Conservation (phyloP, 768 basidiomycete genomes). For the Phanerodontia chrysosporium region DNA sequence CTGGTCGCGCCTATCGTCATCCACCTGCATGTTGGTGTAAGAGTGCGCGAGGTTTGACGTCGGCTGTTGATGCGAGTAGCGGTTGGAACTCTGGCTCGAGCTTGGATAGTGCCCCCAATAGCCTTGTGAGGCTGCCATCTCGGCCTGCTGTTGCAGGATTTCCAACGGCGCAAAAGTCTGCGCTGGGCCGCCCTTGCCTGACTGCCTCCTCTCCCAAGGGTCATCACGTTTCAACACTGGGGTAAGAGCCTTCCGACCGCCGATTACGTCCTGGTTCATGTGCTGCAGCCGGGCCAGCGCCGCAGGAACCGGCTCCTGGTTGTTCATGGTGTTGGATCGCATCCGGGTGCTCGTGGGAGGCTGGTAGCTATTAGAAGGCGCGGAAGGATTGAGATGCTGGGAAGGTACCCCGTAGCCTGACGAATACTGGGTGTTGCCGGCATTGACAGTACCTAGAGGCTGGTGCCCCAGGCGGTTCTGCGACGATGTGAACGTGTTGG, state of each 20-base stretch:
- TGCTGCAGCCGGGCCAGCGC: slow-evolving; percentile 87
- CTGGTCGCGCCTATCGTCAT: slow-evolving; percentile 70
- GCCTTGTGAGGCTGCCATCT: slow-evolving; percentile 65
- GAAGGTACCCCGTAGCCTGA: slow-evolving; percentile 19
- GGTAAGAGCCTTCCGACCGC: slow-evolving; percentile 78
- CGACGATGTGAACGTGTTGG: slow-evolving; percentile 21
- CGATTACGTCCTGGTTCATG: slow-evolving; percentile 81
- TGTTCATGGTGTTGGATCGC: slow-evolving; percentile 87
- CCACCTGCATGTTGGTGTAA: slow-evolving; percentile 61
- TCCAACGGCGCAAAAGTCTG: slow-evolving; percentile 89
- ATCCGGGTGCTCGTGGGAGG: slow-evolving; percentile 52
- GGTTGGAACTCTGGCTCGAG: slow-evolving; percentile 14
- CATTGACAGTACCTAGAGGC: slow-evolving; percentile 29
- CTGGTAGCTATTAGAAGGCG: slow-evolving; percentile 67
- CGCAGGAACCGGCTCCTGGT: slow-evolving; percentile 84
- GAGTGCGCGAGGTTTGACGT: slow-evolving; percentile 63
- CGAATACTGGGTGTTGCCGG: slow-evolving; percentile 21
- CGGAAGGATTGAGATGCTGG: slow-evolving; percentile 39
- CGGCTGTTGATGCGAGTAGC: slow-evolving; percentile 52
- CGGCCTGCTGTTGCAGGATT: slow-evolving; percentile 90
- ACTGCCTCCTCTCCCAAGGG: slow-evolving; percentile 89
- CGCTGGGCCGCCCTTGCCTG: slow-evolving; percentile 64
- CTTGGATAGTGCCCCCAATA: slow-evolving; percentile 42
- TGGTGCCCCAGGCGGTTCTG: slow-evolving; percentile 46
- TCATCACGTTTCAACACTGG: slow-evolving; percentile 95